Base-by-base conservation (phyloP, 1,284 basidiomycete genomes). In the Ceratobasidium sp. region DNA sequence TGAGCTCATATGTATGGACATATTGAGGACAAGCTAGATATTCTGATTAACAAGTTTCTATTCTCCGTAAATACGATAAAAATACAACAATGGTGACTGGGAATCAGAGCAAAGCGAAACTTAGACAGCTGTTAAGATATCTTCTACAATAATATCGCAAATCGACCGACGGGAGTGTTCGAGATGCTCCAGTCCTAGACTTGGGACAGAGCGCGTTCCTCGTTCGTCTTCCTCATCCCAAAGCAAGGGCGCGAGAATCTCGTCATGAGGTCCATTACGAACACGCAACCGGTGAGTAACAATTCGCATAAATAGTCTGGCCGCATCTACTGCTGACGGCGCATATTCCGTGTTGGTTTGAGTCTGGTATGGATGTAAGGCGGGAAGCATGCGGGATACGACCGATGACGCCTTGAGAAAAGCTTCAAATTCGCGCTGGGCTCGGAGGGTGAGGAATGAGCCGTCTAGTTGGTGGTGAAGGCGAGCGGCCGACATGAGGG, bases 381-480 rank as follows among this genome's bases (percentile, higher is more conserved):
- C 17, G 0, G 58, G 68, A 72, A 74, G 7, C 17, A 65, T 10
- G 3, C 50, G 50, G n/a, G 62, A 13, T 17, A 92, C 79, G 2
- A 92, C 83, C 20, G 89, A 81, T 65, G 82, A 82, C 1, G 90
- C 90, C 17, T 86, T 82, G 10, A 84, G 81, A 32, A 92, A 80
- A 25, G 82, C 84, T 70, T 85, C 82, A 10, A 86, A 86, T 71
- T 91, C 89, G 67, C 80, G 79, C 70, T 83, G 82, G 0, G 87
- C 83, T 32, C 82, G 82, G 22, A 82, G 82, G 0, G 86, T 89
- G 47, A 93, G 80, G 62, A 91, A 79, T 69, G 84, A 86, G 3
- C 83, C 87, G 71, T 93, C 91, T 15, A 93, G 79, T 64, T 85
- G 82, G 0, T 85, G 84, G 74, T 90, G 86, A 73, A 91, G 88